These are phyloP conservation scores for Ambrosiella cleistominuta DNA, from an alignment of 2,329 filamentous ascomycete genomes.

Conservation along the genomic window DNA sequence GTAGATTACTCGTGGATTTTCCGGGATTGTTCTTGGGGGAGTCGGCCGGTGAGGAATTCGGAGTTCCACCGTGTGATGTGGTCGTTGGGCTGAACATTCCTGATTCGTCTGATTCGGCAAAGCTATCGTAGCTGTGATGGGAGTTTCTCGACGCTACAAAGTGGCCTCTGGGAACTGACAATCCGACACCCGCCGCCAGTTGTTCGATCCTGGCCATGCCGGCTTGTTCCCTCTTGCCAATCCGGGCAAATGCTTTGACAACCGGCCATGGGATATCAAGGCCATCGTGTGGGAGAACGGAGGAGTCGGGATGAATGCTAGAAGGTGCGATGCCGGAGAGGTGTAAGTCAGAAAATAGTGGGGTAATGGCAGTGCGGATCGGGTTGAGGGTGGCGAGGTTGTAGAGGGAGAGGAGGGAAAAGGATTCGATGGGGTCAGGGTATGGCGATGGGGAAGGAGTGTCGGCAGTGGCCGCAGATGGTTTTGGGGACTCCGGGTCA, in stretches of 20 bases:
- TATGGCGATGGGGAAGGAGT: not conserved
- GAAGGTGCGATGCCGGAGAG: not conserved
- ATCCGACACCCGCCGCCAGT: not conserved
- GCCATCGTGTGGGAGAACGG: not conserved
- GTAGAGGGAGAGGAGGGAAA: not conserved
- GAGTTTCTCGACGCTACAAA: too few species aligned
- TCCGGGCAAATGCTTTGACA: not conserved
- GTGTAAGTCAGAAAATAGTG: not conserved
- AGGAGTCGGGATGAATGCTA: not conserved
- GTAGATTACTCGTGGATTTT: not conserved
- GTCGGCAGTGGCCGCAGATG: not conserved
- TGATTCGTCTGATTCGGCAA: too few species aligned
- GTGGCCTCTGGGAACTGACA: not conserved
- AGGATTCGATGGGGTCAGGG: not conserved
- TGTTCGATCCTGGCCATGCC: not conserved
- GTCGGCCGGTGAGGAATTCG: not conserved
- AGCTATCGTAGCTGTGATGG: too few species aligned
- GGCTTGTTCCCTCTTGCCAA: not conserved
- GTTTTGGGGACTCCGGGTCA: too few species aligned
- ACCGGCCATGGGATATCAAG: not conserved
- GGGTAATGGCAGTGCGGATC: not conserved
- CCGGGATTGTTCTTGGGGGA: not conserved
- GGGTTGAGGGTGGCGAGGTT: not conserved
- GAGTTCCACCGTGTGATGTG: too few species aligned
- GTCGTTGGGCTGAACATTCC: too few species aligned